Conservation (phyloP, 805 yeast genomes). For the Wickerhamiella azyma region DNA sequence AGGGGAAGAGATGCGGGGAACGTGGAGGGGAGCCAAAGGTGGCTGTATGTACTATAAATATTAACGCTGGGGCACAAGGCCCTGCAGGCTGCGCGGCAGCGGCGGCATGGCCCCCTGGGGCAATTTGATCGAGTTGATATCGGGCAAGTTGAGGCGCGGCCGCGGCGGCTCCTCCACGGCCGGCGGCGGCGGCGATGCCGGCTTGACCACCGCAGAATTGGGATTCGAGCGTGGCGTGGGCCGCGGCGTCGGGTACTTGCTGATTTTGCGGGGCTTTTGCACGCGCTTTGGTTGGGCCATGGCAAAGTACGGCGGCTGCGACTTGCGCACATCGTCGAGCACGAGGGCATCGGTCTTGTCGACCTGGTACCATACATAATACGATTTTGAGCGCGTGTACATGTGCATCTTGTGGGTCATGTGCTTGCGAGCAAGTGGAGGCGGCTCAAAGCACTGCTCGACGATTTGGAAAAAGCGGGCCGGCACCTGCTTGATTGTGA, state of each 20-base stretch:
- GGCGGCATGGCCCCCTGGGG: conserved; percentile 15
- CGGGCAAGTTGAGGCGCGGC: conserved; percentile 11
- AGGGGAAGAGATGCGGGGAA: no score
- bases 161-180: neutral
- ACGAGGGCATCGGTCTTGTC: conserved; percentile 23
- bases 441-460: conserved; percentile 46
- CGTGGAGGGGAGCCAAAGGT: no score
- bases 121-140: conserved; percentile 9
- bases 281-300: conserved; percentile 9
- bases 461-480: conserved; percentile 49
- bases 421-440: conserved; percentile 39
- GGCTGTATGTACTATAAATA: conserved; percentile 2
- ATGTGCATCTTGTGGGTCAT: conserved; percentile 49
- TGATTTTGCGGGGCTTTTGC: conserved; percentile 12
- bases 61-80: neutral
- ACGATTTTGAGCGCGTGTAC: conserved; percentile 48
- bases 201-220: neutral
- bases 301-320: conserved; percentile 14
- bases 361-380: conserved; percentile 70
- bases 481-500: conserved; percentile 54
- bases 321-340: conserved; percentile 18
- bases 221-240: neutral
- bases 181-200: neutral
- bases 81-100: conserved; percentile 12
- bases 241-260: conserved; percentile 1